A percentile compares a stretch with the other conserved stretches of the same genome.
Evolutionary conservation across 768 basidiomycete species (phyloP).

Genomic region (Termitomyces sp.): DNA sequence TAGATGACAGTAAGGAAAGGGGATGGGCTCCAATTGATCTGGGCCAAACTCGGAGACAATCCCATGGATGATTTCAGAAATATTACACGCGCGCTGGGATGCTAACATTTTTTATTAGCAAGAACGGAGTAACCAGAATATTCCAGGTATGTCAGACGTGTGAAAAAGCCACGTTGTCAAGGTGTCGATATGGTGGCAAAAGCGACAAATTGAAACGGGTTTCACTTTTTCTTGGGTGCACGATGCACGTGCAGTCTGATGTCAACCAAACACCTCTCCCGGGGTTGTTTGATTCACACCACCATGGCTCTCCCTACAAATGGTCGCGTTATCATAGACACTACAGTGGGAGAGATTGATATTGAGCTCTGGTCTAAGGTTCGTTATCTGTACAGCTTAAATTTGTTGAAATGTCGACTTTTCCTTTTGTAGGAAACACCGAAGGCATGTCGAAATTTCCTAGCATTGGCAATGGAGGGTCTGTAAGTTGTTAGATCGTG

Average conservation of each 20-base stretch:
- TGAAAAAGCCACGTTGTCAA: neutral
- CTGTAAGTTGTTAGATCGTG: constrained; percentile 28
- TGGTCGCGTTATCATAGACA: constrained; percentile 84
- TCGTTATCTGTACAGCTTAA: constrained; percentile 6
- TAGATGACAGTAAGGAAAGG: neutral
- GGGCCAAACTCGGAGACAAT: neutral
- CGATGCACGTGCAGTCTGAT: too few relatives aligned
- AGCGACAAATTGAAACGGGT: neutral
- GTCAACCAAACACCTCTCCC: too few relatives aligned
- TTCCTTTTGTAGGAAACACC: constrained; percentile 81
- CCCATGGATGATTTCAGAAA: neutral
- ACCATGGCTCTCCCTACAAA: constrained; percentile 80
- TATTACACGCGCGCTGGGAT: neutral
- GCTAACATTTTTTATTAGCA: neutral
- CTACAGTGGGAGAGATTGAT: constrained; percentile 84
- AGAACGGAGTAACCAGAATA: neutral
- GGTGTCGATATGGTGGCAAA: neutral
- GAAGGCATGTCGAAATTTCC: constrained; percentile 88
- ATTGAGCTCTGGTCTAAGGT: constrained; percentile 94
- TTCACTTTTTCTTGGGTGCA: neutral
- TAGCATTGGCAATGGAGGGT: constrained; percentile 90
- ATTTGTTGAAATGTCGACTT: neutral
- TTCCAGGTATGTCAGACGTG: neutral
- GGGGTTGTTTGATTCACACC: too few relatives aligned
- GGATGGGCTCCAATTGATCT: neutral